phyloP scores from a whole-genome alignment of 768 basidiomycete genomes.

The Pseudohyphozyma bogoriensis region DNA sequence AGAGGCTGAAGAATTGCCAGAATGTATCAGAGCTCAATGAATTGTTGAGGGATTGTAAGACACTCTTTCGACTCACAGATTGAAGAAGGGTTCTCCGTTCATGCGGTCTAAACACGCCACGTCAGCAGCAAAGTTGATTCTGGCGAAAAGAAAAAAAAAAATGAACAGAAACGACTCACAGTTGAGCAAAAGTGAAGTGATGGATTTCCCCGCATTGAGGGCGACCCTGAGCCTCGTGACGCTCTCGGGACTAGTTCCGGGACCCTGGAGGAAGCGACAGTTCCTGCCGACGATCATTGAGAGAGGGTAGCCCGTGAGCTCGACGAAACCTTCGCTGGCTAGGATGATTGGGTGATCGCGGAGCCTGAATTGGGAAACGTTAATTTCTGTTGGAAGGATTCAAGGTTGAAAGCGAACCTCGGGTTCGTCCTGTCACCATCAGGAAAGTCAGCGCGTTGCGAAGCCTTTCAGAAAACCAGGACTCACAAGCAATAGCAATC shows the following conservation, averaged over 20 bases:
- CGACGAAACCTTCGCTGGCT: conserved; percentile 11
- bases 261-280: conserved; percentile 27
- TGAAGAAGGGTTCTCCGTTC: conserved; percentile 7
- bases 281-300: conserved; percentile 17
- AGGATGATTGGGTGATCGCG: conserved; percentile 18
- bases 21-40: too few species aligned
- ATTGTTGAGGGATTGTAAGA: too few species aligned
- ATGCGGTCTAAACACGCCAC: background rate
- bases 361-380: background rate
- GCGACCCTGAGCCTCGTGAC: conserved; percentile 6
- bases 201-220: background rate
- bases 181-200: conserved; percentile 18
- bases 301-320: conserved; percentile 10
- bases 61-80: too few species aligned
- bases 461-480: background rate
- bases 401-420: background rate
- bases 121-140: too few species aligned
- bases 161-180: conserved; percentile 3
- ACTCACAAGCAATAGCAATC: conserved; percentile 18
- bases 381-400: background rate
- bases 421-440: conserved; percentile 3
- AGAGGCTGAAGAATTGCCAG: background rate
- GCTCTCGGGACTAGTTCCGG: conserved; percentile 9
- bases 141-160: background rate
- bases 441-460: background rate